A percentile compares a stretch with the other conserved stretches of the same genome.
Conservation (phyloP, 2,329 filamentous ascomycete genomes). For the Aureobasidium sp. region DNA sequence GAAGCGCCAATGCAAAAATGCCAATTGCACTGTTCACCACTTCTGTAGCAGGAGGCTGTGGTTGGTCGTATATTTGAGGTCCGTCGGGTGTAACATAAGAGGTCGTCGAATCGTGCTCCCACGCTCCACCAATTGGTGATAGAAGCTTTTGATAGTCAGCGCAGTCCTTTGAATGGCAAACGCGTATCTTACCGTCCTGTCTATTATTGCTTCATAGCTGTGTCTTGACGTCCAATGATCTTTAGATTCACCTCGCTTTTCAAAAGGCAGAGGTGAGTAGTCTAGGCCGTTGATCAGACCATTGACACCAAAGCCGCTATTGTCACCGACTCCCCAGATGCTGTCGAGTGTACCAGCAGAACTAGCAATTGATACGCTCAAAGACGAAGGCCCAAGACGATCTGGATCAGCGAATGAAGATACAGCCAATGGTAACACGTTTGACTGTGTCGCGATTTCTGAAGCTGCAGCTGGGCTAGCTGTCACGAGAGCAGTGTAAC, state of each 20-base stretch:
- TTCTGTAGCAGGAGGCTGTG: slow-evolving; percentile 81
- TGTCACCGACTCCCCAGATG: slow-evolving; percentile 92
- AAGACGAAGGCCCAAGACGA: slow-evolving; percentile 73
- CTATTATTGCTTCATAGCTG: slow-evolving; percentile 59
- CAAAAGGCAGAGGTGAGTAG: slow-evolving; percentile 60
- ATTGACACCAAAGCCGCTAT: slow-evolving; percentile 88
- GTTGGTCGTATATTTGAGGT: slow-evolving; percentile 35
- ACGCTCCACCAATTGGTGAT: slow-evolving; percentile 68
- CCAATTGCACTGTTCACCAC: slow-evolving; percentile 93
- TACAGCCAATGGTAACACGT: slow-evolving; percentile 80
- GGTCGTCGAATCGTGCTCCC: slow-evolving; percentile 82
- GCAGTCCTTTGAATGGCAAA: background rate
- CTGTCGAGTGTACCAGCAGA: slow-evolving; percentile 86
- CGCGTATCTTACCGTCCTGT: slow-evolving; percentile 38
- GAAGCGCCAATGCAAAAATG: slow-evolving; percentile 84
- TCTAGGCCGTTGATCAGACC: slow-evolving; percentile 74
- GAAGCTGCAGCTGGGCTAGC: slow-evolving; percentile 77
- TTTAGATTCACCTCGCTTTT: slow-evolving; percentile 32
- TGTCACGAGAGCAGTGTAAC: slow-evolving; percentile 85
- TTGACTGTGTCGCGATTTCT: slow-evolving; percentile 84
- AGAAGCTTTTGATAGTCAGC: slow-evolving; percentile 30
- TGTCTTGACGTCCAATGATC: slow-evolving; percentile 35
- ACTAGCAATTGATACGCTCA: slow-evolving; percentile 87
- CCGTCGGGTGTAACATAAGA: slow-evolving; percentile 58
- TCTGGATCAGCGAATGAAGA: slow-evolving; percentile 91